phyloP scores from a whole-genome alignment of 176 grass and related monocot genomes.

The Rhipidocladum racemiflorum region DNA sequence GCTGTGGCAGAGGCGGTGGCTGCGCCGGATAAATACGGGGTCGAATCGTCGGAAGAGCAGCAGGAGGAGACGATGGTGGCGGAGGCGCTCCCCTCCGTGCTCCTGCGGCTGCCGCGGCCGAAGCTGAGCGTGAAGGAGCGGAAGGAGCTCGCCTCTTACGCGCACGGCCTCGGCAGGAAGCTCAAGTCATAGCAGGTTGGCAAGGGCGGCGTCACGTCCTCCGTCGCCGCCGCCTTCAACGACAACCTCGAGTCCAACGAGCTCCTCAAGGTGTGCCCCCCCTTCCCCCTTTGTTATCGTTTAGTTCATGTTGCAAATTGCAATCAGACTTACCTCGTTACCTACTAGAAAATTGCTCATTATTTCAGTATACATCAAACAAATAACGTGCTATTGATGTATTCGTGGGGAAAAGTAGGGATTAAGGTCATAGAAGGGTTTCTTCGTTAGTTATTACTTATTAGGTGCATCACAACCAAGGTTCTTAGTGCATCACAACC shows the following conservation, averaged over 20 bases:
- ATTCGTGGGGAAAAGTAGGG: not conserved
- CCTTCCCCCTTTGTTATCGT: not conserved
- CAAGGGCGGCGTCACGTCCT: conserved; percentile 71
- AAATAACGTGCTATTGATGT: not conserved
- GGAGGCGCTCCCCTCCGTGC: conserved; percentile 13
- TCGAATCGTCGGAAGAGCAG: conserved; percentile 7
- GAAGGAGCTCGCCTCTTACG: conserved; percentile 85
- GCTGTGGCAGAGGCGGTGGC: conserved; percentile 22
- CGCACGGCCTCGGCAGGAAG: conserved; percentile 81
- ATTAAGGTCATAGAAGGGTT: not conserved
- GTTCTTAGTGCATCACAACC: not conserved
- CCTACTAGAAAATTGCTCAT: not conserved
- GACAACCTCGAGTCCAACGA: conserved; percentile 89
- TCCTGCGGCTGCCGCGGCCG: conserved; percentile 53
- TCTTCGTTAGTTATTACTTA: not conserved
- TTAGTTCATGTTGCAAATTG: not conserved
- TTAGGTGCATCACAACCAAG: not conserved
- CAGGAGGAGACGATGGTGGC: conserved; percentile 18
- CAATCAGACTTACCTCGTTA: not conserved
- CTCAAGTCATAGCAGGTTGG: conserved; percentile 94
- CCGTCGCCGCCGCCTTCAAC: conserved; percentile 60
- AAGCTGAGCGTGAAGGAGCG: conserved; percentile 88
- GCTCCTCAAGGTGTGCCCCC: conserved; percentile 71
- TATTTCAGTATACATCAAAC: not conserved
- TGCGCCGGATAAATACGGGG: conserved; percentile 8